Percentiles rank a stretch among this genome's conserved stretches.
Evolutionary conservation across 805 yeast species (phyloP).

Genomic region (Lipomyces oligophaga): DNA sequence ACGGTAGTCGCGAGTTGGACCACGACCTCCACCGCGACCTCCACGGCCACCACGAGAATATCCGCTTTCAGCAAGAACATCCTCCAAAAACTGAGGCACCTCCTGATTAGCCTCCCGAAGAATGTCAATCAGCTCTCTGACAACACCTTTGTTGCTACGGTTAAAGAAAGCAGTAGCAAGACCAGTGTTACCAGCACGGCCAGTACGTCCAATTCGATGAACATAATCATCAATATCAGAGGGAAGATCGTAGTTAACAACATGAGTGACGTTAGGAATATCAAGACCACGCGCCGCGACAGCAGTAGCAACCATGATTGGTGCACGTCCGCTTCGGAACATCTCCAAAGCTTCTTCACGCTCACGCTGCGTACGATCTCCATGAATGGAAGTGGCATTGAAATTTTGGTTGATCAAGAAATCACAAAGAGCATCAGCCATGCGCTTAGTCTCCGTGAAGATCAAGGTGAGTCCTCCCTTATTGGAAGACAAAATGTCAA

Average conservation of each 20-base stretch:
- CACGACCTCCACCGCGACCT: constrained; percentile 40
- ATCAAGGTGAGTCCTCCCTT: constrained; percentile 85
- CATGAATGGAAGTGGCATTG: constrained; percentile 98
- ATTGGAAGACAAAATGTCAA: constrained; percentile 77
- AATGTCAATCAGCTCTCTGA: constrained; percentile 79
- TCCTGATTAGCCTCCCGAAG: constrained; percentile 96
- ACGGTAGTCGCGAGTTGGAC: constrained; percentile 51
- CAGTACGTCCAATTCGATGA: constrained; percentile 99
- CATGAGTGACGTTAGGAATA: constrained; percentile 98
- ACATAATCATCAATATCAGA: constrained; percentile 97
- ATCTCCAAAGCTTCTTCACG: constrained; percentile 96
- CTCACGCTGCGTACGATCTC: constrained; percentile 97
- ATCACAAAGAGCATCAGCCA: constrained; percentile 95
- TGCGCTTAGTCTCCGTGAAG: constrained; percentile 97
- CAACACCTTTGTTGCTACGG: constrained; percentile 88
- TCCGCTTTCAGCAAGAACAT: constrained; percentile 73
- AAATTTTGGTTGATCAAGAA: constrained; percentile 81
- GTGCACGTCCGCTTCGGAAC: constrained; percentile 88
- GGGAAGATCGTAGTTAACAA: constrained; percentile 95
- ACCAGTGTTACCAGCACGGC: constrained; percentile 99
- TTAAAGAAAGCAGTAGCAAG: constrained; percentile 97
- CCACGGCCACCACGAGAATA: constrained; percentile 50
- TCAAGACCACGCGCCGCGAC: constrained; percentile 99
- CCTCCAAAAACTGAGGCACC: constrained; percentile 81
- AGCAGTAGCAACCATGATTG: constrained; percentile 96